Evolutionary conservation across 768 basidiomycete genomes (phyloP).

Genomic region (Aureoboletus auriporus): DNA sequence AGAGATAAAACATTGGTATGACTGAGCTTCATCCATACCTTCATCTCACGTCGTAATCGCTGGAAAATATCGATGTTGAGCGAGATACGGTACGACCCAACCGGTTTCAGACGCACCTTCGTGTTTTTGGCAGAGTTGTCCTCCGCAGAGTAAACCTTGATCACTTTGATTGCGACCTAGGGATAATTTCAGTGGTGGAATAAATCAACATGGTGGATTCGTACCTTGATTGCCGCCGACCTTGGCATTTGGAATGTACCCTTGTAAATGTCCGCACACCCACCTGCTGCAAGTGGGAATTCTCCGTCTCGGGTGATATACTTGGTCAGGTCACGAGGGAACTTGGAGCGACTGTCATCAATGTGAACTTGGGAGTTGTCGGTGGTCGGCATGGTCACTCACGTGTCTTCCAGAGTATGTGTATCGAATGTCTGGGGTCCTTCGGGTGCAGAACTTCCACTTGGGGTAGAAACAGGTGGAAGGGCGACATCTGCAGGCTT

Average conservation of each 20-base stretch:
- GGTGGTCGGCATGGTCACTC: not conserved
- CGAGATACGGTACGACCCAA: not conserved
- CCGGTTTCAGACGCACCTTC: not conserved
- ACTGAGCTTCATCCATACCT: conserved; percentile 6
- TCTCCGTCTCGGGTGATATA: not conserved
- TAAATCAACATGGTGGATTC: not conserved
- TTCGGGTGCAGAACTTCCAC: not conserved
- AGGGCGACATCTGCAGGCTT: no score
- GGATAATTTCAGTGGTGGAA: not conserved
- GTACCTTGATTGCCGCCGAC: not conserved
- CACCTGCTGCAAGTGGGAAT: not conserved
- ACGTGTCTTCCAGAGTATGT: not conserved
- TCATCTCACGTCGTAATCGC: conserved; percentile 1
- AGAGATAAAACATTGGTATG: not conserved
- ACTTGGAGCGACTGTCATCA: not conserved
- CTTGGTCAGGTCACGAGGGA: no score
- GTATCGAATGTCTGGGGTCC: not conserved
- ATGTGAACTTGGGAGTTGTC: not conserved
- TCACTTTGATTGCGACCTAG: conserved; percentile 3
- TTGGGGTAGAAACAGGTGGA: no score
- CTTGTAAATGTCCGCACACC: not conserved
- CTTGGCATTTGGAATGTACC: not conserved
- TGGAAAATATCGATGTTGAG: not conserved
- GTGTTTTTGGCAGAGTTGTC: not conserved
- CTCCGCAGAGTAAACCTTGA: conserved; percentile 1